Evolutionary conservation across 2,329 filamentous ascomycete species (phyloP).

Genomic region (Proliferodiscus dingleyae): DNA sequence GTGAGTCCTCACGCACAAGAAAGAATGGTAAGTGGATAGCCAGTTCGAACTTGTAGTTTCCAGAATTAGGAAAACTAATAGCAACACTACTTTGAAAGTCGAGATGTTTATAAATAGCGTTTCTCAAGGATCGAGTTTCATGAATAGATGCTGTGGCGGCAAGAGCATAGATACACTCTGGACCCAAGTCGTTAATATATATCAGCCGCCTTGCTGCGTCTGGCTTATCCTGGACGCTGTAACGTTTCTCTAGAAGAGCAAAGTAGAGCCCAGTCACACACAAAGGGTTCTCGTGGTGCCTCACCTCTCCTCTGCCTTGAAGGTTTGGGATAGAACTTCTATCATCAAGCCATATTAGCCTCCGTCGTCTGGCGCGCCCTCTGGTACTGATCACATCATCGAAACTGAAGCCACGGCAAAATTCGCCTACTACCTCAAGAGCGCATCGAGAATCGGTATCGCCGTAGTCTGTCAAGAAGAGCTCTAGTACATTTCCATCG

Average conservation of each 20-base stretch:
- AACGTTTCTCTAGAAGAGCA: conserved; percentile 1
- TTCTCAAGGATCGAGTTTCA: neutral
- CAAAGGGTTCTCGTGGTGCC: conserved; percentile 3
- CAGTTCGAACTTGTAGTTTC: neutral
- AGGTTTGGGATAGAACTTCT: neutral
- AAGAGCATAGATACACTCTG: conserved; percentile 4
- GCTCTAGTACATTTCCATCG: neutral
- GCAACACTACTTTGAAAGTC: neutral
- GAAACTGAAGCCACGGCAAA: conserved; percentile 1
- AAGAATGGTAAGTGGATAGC: conserved; percentile 5
- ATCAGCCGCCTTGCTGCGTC: conserved; percentile 7
- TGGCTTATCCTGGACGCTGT: neutral
- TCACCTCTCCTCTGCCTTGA: neutral
- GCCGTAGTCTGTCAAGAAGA: neutral
- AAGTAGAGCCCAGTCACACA: conserved; percentile 1
- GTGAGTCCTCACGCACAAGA: neutral
- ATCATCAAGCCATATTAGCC: conserved; percentile 3
- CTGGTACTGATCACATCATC: neutral
- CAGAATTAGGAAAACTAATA: neutral
- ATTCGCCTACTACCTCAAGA: neutral
- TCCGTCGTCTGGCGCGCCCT: neutral
- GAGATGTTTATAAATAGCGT: conserved; percentile 7
- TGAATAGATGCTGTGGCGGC: neutral
- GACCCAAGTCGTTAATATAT: conserved; percentile 1
- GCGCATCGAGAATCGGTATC: neutral